These are phyloP conservation scores for Claviceps sp. DNA, from an alignment of 2,329 filamentous ascomycete species.

Conservation along the genomic window DNA sequence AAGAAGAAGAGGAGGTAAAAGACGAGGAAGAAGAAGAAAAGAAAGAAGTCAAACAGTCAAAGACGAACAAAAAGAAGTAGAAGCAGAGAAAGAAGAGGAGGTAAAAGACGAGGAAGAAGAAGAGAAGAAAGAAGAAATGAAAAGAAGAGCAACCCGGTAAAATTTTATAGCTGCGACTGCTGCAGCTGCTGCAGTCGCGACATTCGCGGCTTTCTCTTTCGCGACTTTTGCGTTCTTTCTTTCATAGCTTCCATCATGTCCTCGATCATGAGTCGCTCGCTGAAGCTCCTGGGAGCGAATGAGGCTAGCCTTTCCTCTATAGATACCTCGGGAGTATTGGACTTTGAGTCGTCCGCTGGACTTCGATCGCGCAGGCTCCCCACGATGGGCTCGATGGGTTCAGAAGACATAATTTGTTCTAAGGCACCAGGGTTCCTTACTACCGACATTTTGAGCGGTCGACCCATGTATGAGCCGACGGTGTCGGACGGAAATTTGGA, in stretches of 20 bases:
- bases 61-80: too few relatives aligned
- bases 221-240: conserved; percentile 6
- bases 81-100: too few relatives aligned
- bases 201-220: conserved; percentile 8
- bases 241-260: conserved; percentile 23
- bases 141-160: conserved; percentile 2
- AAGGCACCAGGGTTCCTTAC: conserved; percentile 36
- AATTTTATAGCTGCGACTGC: neutral
- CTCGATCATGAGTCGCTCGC: conserved; percentile 35
- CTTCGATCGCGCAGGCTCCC: conserved; percentile 39
- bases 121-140: neutral
- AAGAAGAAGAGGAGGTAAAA: too few relatives aligned
- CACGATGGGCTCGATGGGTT: conserved; percentile 36
- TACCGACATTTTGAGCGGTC: conserved; percentile 37
- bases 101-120: neutral
- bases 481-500: conserved; percentile 26
- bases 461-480: conserved; percentile 41
- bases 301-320: conserved; percentile 24
- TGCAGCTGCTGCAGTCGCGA: conserved; percentile 9
- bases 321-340: conserved; percentile 30
- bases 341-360: conserved; percentile 32
- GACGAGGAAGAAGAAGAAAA: conserved; percentile 1
- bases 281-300: conserved; percentile 33
- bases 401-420: conserved; percentile 33
- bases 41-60: neutral